These are phyloP conservation scores for Neoboletus subvelutipes DNA, from an alignment of 768 basidiomycete species.

Conservation along the genomic window DNA sequence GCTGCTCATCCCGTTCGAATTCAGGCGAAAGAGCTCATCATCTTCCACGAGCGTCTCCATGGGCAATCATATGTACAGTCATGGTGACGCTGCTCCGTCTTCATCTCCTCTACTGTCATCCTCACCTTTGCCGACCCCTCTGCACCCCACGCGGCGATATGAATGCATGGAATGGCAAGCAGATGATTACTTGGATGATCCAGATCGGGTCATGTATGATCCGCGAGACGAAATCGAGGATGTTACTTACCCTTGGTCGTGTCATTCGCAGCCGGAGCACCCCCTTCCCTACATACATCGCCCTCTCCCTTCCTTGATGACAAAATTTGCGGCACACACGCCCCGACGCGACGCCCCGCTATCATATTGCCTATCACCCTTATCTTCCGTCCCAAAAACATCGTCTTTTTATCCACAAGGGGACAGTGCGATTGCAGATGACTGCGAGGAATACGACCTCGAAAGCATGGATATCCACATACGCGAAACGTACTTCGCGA, in stretches of 20 bases:
- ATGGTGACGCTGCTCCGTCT: constrained; percentile 5
- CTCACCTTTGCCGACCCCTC: constrained; percentile 19
- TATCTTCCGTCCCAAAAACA: background rate
- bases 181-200: constrained; percentile 1
- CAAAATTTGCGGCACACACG: constrained; percentile 12
- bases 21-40: constrained; percentile 25
- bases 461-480: constrained; percentile 34
- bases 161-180: constrained; percentile 5
- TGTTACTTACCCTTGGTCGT: background rate
- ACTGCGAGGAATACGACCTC: constrained; percentile 31
- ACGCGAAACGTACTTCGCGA: constrained; percentile 52
- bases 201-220: background rate
- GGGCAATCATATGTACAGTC: background rate
- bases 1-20: constrained; percentile 17
- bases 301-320: constrained; percentile 20
- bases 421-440: constrained; percentile 21
- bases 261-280: background rate
- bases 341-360: background rate
- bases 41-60: constrained; percentile 11
- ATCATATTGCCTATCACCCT: constrained; percentile 1
- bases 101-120: constrained; percentile 24
- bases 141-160: constrained; percentile 5
- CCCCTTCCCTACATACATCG: background rate
- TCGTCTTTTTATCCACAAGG: constrained; percentile 6
- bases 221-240: background rate